Base-by-base conservation (phyloP, 2,329 filamentous ascomycete genomes). In the Leptographium radiaticola region DNA sequence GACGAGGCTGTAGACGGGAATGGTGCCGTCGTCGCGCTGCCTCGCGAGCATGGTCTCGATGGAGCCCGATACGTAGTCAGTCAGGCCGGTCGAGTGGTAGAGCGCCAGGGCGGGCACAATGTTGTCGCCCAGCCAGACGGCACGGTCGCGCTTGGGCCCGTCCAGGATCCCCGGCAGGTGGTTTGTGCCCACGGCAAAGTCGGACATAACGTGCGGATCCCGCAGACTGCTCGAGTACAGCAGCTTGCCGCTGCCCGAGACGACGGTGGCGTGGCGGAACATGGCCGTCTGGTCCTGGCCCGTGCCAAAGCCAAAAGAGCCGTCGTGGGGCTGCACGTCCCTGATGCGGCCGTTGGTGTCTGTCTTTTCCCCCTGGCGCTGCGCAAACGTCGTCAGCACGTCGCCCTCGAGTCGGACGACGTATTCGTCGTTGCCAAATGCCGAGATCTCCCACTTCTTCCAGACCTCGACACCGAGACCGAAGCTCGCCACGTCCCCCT, bases 101-200 rank as follows among this genome's bases (percentile, higher is more conserved):
- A 46, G 44, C 18, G 44, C 44, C 6, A 46, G 44, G 4, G 44
- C 44, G 8, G 44, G 44, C 4, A 46, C 44, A 15, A 46, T 46
- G 44, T 46, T 54, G 33, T 57, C 56, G 34, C 56, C 56, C 1
- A 53, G 53, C 56, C 56, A 57, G 15, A 55, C 48, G 18, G 56
- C 56, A 10, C 56, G 56, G 45, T 57, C 56, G 12, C 56, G 44
- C 34, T 57, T 57, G 38, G 56, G 53, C 4, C 56, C 56, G 39
- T 57, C 56, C 12, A 57, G 51, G 6, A 57, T 46, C 6, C 44
- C 44, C 15, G 44, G 44, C 4, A 46, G 25, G 4, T 30, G 20
- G 25, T 46, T 46, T 4, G 44, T 46, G 4, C 44, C 44, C 20
- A 46, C 44, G 44, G 44, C 18, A 46, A 46, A 46, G 25, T 46